A percentile compares a stretch with the other conserved stretches of the same genome.
Conservation (phyloP, 2,329 filamentous ascomycete species). For the Colletotrichum lentis region DNA sequence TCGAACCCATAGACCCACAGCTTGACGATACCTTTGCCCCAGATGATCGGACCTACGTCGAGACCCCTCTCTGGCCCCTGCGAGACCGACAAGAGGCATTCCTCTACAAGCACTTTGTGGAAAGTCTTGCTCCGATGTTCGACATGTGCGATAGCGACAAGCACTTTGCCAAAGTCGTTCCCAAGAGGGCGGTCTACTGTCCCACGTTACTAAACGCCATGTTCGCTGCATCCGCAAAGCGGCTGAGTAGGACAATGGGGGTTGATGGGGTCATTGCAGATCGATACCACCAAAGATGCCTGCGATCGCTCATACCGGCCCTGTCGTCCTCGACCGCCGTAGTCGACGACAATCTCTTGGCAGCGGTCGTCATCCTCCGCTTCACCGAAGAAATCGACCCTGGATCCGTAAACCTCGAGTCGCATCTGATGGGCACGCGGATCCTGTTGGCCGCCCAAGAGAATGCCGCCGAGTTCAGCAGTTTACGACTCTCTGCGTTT, state of each 20-base stretch:
- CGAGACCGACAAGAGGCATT: slow-evolving; percentile 43
- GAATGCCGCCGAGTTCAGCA: slow-evolving; percentile 43
- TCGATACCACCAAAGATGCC: slow-evolving; percentile 44
- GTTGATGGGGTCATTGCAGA: slow-evolving; percentile 42
- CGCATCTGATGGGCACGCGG: slow-evolving; percentile 44
- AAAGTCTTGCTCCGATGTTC: slow-evolving; percentile 43
- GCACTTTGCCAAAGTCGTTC: slow-evolving; percentile 45
- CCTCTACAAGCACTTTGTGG: slow-evolving; percentile 43
- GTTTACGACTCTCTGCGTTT: slow-evolving; percentile 43
- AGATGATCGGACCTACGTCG: slow-evolving; percentile 28
- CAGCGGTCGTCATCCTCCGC: slow-evolving; percentile 45
- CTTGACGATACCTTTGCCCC: slow-evolving; percentile 7
- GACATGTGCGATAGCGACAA: slow-evolving; percentile 44
- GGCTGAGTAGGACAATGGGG: slow-evolving; percentile 39
- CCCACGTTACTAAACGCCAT: slow-evolving; percentile 44
- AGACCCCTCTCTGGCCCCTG: slow-evolving; percentile 31
- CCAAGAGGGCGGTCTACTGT: slow-evolving; percentile 42
- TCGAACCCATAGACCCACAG: slow-evolving; percentile 26
- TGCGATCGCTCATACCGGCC: slow-evolving; percentile 42
- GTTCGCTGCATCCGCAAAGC: slow-evolving; percentile 43
- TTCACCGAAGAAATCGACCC: slow-evolving; percentile 44
- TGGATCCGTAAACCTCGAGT: slow-evolving; percentile 38
- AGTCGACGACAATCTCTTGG: slow-evolving; percentile 45
- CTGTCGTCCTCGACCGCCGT: slow-evolving; percentile 42
- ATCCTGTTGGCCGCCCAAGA: slow-evolving; percentile 45